Conservation (phyloP, 2,329 filamentous ascomycete species). For the Lithohypha guttulata region DNA sequence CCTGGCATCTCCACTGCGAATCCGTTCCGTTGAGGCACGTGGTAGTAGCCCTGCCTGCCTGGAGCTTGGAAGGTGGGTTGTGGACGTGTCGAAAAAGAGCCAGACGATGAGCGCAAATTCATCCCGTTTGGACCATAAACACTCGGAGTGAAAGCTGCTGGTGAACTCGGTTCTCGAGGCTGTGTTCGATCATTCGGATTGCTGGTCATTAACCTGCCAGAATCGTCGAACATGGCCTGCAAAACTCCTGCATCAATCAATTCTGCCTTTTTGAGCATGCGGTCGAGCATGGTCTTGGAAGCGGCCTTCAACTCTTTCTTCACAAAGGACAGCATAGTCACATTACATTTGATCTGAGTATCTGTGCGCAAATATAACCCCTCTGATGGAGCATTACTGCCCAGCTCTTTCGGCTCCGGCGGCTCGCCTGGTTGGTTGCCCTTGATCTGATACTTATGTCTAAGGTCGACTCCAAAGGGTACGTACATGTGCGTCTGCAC, state of each 20-base stretch:
- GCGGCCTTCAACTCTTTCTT: constrained; percentile 72
- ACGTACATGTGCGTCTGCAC: constrained; percentile 77
- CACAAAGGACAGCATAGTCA: constrained; percentile 65
- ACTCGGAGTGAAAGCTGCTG: constrained; percentile 14
- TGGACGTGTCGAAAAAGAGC: constrained; percentile 1
- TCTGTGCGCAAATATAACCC: constrained; percentile 76
- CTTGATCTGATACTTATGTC: constrained; percentile 66
- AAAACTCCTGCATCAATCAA: constrained; percentile 26
- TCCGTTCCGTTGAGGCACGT: constrained; percentile 12
- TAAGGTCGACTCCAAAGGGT: constrained; percentile 68
- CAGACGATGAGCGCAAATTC: constrained; percentile 8
- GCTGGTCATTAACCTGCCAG: constrained; percentile 15
- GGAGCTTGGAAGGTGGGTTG: constrained; percentile 3
- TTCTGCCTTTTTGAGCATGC: constrained; percentile 44
- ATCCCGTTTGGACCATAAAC: constrained; percentile 9
- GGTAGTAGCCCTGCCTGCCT: constrained; percentile 7
- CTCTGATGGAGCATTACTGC: constrained; percentile 51
- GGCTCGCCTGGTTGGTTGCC: constrained; percentile 64
- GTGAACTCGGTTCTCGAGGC: constrained; percentile 9
- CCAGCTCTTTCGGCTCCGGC: constrained; percentile 53
- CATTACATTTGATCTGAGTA: constrained; percentile 69
- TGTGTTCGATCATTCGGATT: constrained; percentile 18
- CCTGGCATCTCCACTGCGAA: constrained; percentile 21
- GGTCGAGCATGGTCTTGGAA: constrained; percentile 58
- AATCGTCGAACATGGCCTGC: constrained; percentile 20